Evolutionary conservation across 176 grass and related monocot species (phyloP).

Genomic region (Cymbopogon citratus): DNA sequence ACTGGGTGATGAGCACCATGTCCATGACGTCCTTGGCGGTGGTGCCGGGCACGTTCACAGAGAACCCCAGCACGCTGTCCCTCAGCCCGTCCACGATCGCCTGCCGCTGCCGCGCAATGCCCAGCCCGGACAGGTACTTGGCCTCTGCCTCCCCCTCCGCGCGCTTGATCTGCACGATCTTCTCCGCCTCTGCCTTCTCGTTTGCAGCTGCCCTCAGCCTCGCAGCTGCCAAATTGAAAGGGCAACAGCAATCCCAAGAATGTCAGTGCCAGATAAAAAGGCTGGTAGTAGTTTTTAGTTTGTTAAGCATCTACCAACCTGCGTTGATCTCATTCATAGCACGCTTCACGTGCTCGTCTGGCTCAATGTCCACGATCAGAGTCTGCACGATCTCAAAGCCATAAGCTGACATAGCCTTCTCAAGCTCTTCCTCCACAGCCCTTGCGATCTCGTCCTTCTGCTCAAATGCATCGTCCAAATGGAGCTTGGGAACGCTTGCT

Average conservation of each 20-base stretch:
- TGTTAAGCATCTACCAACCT: constrained; percentile 21
- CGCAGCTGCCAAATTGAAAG: constrained; percentile 43
- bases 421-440: constrained; percentile 73
- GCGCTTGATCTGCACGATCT: constrained; percentile 84
- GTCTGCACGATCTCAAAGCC: constrained; percentile 59
- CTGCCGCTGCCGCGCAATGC: constrained; percentile 69
- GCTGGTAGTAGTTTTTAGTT: too few relatives aligned
- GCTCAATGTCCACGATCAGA: constrained; percentile 70
- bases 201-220: constrained; percentile 69
- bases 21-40: constrained; percentile 90
- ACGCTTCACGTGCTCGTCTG: constrained; percentile 64
- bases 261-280: too few relatives aligned
- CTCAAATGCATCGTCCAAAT: constrained; percentile 68
- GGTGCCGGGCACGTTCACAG: constrained; percentile 65
- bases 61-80: constrained; percentile 76
- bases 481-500: constrained; percentile 72
- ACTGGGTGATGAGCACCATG: constrained; percentile 85
- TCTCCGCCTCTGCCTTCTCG: constrained; percentile 83
- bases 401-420: constrained; percentile 74
- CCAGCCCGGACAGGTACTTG: constrained; percentile 71
- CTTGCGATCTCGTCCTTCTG: constrained; percentile 80
- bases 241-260: not conserved
- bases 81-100: constrained; percentile 73
- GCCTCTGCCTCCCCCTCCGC: constrained; percentile 76
- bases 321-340: constrained; percentile 95